Percentiles rank a stretch among this genome's conserved stretches.
These are phyloP conservation scores for Annulohypoxylon moriforme DNA, from an alignment of 495 filamentous ascomycete species.

Conservation along the genomic window DNA sequence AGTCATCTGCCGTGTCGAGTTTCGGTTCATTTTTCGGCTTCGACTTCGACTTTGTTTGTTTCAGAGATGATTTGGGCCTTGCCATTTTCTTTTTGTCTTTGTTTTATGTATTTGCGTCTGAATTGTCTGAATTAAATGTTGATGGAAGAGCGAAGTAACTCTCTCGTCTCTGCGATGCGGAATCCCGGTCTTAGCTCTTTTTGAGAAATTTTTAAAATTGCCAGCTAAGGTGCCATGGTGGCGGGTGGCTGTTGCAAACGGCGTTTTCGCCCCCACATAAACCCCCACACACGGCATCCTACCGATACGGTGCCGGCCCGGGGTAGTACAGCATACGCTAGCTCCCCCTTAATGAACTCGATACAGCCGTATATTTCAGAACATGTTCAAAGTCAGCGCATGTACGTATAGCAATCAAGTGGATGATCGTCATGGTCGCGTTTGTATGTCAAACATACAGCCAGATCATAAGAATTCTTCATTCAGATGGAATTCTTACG, in stretches of 20 bases:
- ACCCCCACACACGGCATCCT: not conserved
- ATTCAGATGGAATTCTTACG: too few relatives aligned
- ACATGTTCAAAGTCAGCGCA: too few relatives aligned
- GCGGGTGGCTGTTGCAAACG: not conserved
- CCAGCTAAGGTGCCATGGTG: not conserved
- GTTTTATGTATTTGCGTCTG: not conserved
- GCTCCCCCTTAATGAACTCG: not conserved
- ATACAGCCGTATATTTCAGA: too few relatives aligned
- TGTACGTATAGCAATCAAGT: too few relatives aligned
- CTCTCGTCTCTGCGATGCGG: not conserved
- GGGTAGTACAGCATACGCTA: not conserved
- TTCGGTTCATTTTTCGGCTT: conserved; percentile 35
- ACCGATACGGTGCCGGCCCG: not conserved
- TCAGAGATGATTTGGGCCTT: conserved; percentile 21
- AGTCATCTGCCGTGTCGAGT: conserved; percentile 42
- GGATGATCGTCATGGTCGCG: too few relatives aligned
- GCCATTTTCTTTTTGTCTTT: conserved; percentile 13
- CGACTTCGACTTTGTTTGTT: conserved; percentile 15
- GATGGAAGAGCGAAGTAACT: not conserved
- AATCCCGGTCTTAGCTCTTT: not conserved
- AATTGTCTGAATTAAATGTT: too few relatives aligned
- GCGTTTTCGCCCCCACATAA: not conserved
- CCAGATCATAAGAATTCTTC: too few relatives aligned
- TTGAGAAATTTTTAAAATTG: not conserved
- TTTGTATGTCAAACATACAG: too few relatives aligned